Evolutionary conservation across 2,329 filamentous ascomycete genomes (phyloP), one percentile per base, ranked within the genome.

Genomic region (Thelonectria blattea): DNA sequence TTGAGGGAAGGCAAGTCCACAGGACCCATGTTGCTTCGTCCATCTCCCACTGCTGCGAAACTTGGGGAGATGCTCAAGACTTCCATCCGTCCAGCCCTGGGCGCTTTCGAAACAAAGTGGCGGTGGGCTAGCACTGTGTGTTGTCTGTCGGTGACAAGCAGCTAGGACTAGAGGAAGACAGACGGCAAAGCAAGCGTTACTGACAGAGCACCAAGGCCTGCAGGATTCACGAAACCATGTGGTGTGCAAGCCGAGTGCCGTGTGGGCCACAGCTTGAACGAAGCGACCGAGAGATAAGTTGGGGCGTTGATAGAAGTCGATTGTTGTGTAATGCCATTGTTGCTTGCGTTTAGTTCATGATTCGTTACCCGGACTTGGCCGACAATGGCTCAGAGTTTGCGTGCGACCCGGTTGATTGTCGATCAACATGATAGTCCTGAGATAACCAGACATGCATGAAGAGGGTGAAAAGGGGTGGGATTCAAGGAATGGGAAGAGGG

Each of bases 221-320:
- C 41, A 45, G 59, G 60, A 63, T 30, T 63, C 62, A 68, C 67
- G 66, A 62, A 69, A 63, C 68, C 65, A 67, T 60, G 56, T 60
- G 42, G 62, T 54, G 64, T 66, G 67, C 66, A 67, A 51, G 60
- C 58, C 54, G 61, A 63, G 24, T 58, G 52, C 53, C 30, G 46
- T 49, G 65, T 66, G 68, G 68, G 59, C 53, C 56, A 48, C 34
- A 51, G 50, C 46, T 39, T 59, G 51, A 45, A 49, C 22, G 45
- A 55, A 52, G 57, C 27, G 61, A 56, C 62, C 62, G 58, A 62
- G 52, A 66, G 67, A 67, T 67, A 66, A 68, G 27, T 30, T 30
- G 27, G 8, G 68, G 37, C 47, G 52, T 12, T 37, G 24, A 49
- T 37, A 20, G n/a, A 32, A 22, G 15, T 46, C 32, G 52, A n/a